These are phyloP conservation scores for Solanum pennellii DNA, from an alignment of 257 asterid species.

Conservation along the genomic window DNA sequence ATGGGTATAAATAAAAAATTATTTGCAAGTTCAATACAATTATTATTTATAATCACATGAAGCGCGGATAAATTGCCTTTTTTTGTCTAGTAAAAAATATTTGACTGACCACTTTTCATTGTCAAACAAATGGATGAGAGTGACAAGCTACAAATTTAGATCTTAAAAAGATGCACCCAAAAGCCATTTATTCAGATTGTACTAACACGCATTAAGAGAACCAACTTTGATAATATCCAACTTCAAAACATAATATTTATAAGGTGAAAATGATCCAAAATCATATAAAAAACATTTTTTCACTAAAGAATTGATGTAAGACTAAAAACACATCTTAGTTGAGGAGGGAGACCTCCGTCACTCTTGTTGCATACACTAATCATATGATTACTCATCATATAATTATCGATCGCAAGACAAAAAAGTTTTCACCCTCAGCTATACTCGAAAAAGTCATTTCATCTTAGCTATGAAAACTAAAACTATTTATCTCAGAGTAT, in stretches of 20 bases:
- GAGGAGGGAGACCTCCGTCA: background rate
- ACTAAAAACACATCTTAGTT: background rate
- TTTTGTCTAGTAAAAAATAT: no score
- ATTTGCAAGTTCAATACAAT: no score
- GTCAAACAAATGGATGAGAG: background rate
- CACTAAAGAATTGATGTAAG: background rate
- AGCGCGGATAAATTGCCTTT: no score
- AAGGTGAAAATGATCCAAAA: background rate
- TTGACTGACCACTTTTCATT: fast-evolving
- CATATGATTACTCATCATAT: background rate
- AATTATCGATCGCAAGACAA: no score
- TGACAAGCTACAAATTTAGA: background rate
- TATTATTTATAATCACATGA: no score
- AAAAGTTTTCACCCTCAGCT: no score
- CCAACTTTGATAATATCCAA: no score
- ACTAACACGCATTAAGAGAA: background rate
- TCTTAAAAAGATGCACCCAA: background rate
- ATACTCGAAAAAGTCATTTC: no score
- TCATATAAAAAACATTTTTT: no score
- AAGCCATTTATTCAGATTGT: background rate
- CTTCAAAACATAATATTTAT: background rate
- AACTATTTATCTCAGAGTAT: no score
- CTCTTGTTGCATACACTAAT: background rate
- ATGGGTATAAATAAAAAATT: no score
- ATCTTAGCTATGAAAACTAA: no score